phyloP scores from a whole-genome alignment of 2,329 filamentous ascomycete genomes.

The Colletotrichum cordylinicola region DNA sequence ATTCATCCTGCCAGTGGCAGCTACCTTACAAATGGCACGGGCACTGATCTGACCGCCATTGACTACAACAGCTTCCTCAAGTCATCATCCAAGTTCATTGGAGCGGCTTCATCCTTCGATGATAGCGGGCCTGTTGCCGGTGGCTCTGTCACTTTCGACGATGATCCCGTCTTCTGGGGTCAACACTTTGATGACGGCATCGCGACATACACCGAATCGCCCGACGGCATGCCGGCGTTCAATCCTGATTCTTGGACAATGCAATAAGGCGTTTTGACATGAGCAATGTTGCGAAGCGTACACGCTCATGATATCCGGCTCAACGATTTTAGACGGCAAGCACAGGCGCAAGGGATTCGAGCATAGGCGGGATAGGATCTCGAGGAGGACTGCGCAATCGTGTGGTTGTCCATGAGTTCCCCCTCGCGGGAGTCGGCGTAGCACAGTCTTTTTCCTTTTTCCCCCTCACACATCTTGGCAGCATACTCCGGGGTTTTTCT shows the following conservation, averaged over 20 bases:
- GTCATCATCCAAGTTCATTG: conserved; percentile 51
- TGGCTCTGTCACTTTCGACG: conserved; percentile 53
- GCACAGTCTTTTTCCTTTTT: neutral
- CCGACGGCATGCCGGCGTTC: conserved; percentile 27
- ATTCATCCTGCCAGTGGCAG: conserved; percentile 1
- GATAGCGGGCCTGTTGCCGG: conserved; percentile 42
- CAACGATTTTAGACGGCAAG: conserved; percentile 20
- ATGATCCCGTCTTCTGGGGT: conserved; percentile 58
- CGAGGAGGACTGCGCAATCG: neutral
- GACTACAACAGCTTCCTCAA: conserved; percentile 64
- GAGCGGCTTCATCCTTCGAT: conserved; percentile 43
- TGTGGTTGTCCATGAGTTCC: neutral
- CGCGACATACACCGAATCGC: conserved; percentile 33
- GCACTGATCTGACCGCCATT: conserved; percentile 47
- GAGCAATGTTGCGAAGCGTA: conserved; percentile 3
- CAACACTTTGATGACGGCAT: conserved; percentile 45
- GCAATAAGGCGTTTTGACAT: conserved; percentile 6
- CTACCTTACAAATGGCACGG: conserved; percentile 48
- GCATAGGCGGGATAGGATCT: neutral
- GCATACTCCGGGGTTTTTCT: neutral
- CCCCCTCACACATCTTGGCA: neutral
- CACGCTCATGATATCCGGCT: conserved; percentile 12
- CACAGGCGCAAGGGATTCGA: conserved; percentile 17
- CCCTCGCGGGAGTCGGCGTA: conserved; percentile 11
- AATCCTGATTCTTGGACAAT: conserved; percentile 17